Evolutionary conservation across 495 filamentous ascomycete species (phyloP).

Genomic region (Penicillium argentinense): DNA sequence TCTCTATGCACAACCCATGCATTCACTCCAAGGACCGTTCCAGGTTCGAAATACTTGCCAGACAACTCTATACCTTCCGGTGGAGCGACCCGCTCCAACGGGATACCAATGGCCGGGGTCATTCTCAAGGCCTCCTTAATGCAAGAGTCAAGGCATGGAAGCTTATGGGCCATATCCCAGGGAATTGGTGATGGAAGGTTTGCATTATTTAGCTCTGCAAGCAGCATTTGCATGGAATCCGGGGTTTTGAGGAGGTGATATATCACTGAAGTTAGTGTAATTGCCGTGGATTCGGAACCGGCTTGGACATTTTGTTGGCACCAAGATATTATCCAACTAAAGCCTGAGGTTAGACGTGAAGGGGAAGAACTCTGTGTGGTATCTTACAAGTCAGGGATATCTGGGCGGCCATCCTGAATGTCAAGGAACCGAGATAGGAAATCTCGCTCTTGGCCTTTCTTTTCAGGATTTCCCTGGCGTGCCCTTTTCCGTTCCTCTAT

Average conservation of each 20-base stretch:
- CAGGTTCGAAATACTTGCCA: slow-evolving; percentile 7
- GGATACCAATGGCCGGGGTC: slow-evolving; percentile 36
- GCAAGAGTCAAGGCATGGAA: slow-evolving; percentile 39
- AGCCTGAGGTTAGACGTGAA: neutral
- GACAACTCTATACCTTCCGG: slow-evolving; percentile 26
- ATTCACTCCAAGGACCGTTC: slow-evolving; percentile 14
- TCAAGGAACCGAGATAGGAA: slow-evolving; percentile 28
- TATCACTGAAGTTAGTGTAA: slow-evolving; percentile 31
- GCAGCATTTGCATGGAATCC: slow-evolving; percentile 18
- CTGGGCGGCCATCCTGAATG: slow-evolving; percentile 6
- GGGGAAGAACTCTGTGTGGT: neutral
- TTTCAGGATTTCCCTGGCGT: neutral
- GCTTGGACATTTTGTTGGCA: slow-evolving; percentile 40
- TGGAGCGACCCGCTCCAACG: slow-evolving; percentile 38
- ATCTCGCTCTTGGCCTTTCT: slow-evolving; percentile 12
- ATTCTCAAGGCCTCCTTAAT: slow-evolving; percentile 62
- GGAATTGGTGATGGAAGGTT: slow-evolving; percentile 8
- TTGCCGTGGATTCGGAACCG: slow-evolving; percentile 47
- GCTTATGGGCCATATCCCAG: slow-evolving; percentile 25
- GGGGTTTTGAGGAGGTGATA: slow-evolving; percentile 37
- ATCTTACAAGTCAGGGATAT: slow-evolving; percentile 25
- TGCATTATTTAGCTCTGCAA: slow-evolving; percentile 10
- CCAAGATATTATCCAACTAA: slow-evolving; percentile 4
- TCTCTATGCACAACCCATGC: slow-evolving; percentile 9
- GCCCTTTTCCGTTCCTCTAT: slow-evolving; percentile 1